Percentiles rank a stretch among this genome's conserved stretches.
phyloP scores from a whole-genome alignment of 345 rosid genomes.

The Populus nigra region DNA sequence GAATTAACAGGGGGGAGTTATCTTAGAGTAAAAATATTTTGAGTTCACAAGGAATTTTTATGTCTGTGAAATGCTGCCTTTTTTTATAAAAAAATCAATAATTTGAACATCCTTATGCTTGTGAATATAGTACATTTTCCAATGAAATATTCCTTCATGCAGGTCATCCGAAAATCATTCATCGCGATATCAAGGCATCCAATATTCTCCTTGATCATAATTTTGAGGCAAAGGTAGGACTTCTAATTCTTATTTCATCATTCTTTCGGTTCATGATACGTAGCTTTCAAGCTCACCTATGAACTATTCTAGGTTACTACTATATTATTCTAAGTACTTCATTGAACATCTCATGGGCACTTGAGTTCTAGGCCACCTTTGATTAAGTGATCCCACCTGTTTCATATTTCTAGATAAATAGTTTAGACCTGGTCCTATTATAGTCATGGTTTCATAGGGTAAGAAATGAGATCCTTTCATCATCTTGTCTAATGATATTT shows the following conservation, averaged over 20 bases:
- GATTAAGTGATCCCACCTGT: background rate
- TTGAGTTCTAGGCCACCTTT: background rate
- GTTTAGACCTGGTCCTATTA: background rate
- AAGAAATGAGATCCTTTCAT: background rate
- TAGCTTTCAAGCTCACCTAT: background rate
- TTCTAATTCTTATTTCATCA: background rate
- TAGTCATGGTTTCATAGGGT: background rate
- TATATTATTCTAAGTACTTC: background rate
- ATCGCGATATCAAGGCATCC: constrained; percentile 25
- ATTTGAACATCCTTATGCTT: background rate
- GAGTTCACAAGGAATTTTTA: background rate
- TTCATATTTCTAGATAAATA: background rate
- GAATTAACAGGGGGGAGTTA: background rate
- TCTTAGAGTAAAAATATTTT: background rate
- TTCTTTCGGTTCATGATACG: background rate
- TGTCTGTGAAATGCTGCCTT: background rate
- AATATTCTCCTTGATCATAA: constrained; percentile 26
- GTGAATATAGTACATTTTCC: background rate
- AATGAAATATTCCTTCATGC: background rate
- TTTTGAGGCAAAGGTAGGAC: constrained; percentile 21
- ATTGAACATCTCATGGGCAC: background rate
- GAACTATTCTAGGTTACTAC: background rate
- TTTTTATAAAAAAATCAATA: background rate
- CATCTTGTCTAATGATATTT: no score
- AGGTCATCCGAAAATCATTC: constrained; percentile 27